phyloP scores from a whole-genome alignment of 495 filamentous ascomycete genomes.

The Aspergillus cavernicola region DNA sequence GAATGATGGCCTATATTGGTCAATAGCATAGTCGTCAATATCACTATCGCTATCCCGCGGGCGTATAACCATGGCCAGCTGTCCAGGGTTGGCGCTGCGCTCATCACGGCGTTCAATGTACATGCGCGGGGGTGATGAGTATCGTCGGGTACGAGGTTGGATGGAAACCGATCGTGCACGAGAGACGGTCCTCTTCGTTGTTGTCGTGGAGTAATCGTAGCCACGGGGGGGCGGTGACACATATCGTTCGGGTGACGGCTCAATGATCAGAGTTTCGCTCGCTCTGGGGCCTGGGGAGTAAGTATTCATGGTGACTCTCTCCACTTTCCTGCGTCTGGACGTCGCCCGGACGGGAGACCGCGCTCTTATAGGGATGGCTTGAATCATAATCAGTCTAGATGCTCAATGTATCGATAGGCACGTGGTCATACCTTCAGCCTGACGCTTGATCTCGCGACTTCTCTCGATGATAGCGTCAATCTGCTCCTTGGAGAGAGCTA shows the following conservation, averaged over 20 bases:
- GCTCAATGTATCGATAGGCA: background rate
- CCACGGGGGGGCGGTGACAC: conserved; percentile 20
- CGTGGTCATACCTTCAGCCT: conserved; percentile 29
- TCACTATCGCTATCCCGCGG: conserved; percentile 50
- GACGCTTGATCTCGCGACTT: conserved; percentile 60
- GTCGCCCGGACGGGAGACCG: conserved; percentile 27
- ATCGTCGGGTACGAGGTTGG: conserved; percentile 28
- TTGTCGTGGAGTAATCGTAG: conserved; percentile 28
- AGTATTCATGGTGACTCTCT: conserved; percentile 27
- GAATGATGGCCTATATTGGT: conserved; percentile 45
- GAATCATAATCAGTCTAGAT: conserved; percentile 5
- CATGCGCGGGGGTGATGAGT: conserved; percentile 29
- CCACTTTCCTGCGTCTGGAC: conserved; percentile 27
- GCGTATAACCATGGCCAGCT: conserved; percentile 53
- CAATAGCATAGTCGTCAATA: conserved; percentile 55
- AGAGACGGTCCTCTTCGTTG: conserved; percentile 26
- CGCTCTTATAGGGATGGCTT: conserved; percentile 29
- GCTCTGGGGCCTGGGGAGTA: conserved; percentile 26
- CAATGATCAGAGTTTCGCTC: conserved; percentile 27
- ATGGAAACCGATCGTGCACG: conserved; percentile 40
- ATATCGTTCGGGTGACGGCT: conserved; percentile 29
- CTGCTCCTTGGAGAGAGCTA: conserved; percentile 79
- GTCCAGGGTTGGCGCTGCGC: conserved; percentile 43
- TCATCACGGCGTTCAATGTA: conserved; percentile 18
- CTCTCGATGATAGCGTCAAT: conserved; percentile 84